phyloP scores from a whole-genome alignment of 805 yeast genomes.

The Candida ortonii region DNA sequence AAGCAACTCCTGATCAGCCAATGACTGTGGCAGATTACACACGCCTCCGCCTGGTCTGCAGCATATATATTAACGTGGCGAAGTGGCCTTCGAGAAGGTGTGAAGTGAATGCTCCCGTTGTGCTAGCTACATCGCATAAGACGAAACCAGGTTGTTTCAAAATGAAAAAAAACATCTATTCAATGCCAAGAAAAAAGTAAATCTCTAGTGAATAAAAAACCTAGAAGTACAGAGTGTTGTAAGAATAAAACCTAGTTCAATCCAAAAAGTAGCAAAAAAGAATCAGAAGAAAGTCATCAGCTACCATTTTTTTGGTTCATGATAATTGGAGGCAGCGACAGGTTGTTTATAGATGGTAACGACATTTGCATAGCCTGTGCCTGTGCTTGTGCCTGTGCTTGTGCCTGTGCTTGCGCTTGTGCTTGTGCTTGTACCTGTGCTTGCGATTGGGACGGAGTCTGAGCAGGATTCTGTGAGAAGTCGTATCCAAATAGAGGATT shows the following conservation, averaged over 20 bases:
- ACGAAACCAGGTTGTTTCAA: too few species aligned
- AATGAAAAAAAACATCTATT: too few species aligned
- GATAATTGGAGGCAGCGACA: slow-evolving; percentile 32
- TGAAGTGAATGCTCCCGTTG: too few species aligned
- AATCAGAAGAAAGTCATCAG: slow-evolving; percentile 8
- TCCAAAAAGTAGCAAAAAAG: background rate
- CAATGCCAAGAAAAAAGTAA: too few species aligned
- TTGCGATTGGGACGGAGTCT: slow-evolving; percentile 18
- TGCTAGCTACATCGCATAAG: too few species aligned
- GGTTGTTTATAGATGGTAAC: slow-evolving; percentile 30
- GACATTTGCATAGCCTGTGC: slow-evolving; percentile 22
- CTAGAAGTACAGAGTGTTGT: too few species aligned
- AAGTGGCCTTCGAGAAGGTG: too few species aligned
- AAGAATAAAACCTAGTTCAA: background rate
- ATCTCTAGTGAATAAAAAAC: too few species aligned
- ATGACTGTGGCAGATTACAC: too few species aligned
- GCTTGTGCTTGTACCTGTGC: slow-evolving; percentile 20
- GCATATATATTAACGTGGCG: too few species aligned
- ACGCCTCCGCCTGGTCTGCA: too few species aligned
- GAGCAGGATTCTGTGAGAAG: slow-evolving; percentile 19
- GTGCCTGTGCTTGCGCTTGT: slow-evolving; percentile 18
- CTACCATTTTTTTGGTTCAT: slow-evolving; percentile 27
- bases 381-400: slow-evolving; percentile 17
- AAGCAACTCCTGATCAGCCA: too few species aligned
- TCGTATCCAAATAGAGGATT: slow-evolving; percentile 23